These are phyloP conservation scores for Salvia miltiorrhiza DNA, from an alignment of 257 asterid genomes.

Conservation along the genomic window DNA sequence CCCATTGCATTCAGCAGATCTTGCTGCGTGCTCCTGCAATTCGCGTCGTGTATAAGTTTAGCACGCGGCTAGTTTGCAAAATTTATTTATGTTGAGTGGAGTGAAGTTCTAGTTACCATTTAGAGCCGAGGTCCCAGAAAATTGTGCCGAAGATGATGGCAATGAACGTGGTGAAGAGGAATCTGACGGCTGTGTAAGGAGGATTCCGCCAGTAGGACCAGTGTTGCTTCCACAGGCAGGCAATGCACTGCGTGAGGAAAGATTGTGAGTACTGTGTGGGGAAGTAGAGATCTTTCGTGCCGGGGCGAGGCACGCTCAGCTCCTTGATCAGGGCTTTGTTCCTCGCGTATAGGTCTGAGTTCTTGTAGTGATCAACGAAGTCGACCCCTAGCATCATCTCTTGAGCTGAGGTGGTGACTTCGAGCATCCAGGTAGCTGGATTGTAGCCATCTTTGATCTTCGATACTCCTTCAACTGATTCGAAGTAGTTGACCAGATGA, in stretches of 20 bases:
- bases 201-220: conserved; percentile 89
- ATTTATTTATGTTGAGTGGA: too few relatives aligned
- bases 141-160: conserved; percentile 75
- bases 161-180: conserved; percentile 58
- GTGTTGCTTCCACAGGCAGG: conserved; percentile 91
- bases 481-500: conserved; percentile 45
- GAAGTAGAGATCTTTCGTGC: conserved; percentile 56
- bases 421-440: conserved; percentile 80
- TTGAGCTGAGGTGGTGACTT: conserved; percentile 53
- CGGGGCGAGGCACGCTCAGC: conserved; percentile 66
- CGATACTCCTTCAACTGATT: conserved; percentile 44
- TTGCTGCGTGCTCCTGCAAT: conserved; percentile 2
- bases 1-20: conserved; percentile 28
- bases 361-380: conserved; percentile 40
- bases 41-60: too few relatives aligned
- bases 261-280: conserved; percentile 60
- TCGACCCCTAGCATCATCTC: conserved; percentile 48
- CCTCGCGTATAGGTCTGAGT: conserved; percentile 55
- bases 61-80: neutral
- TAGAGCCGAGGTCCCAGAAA: conserved; percentile 78
- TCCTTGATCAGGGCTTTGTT: conserved; percentile 65
- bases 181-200: conserved; percentile 73
- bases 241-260: conserved; percentile 60
- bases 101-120: conserved; percentile 38
- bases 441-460: conserved; percentile 58